A percentile compares a stretch with the other conserved stretches of the same genome.
Conservation (phyloP, 345 rosid genomes). For the Reutealis trisperma region DNA sequence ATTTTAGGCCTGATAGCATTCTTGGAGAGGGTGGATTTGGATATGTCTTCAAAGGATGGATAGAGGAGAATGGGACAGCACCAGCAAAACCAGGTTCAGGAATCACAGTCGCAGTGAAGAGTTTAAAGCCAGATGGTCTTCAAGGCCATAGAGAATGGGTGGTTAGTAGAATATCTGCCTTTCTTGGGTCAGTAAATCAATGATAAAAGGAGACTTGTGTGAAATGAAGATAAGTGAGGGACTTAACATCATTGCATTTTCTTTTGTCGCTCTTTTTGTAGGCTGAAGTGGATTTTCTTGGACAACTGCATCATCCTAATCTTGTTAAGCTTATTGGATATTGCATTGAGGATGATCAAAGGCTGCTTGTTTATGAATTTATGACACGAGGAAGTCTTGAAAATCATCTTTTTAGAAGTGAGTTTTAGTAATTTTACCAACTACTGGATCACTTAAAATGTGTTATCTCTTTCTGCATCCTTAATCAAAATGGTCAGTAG, state of each 20-base stretch:
- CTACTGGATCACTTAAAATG: background rate
- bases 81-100: conserved; percentile 40
- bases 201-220: conserved; percentile 18
- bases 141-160: conserved; percentile 44
- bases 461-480: background rate
- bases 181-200: conserved; percentile 49
- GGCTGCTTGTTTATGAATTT: conserved; percentile 36
- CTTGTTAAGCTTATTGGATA: conserved; percentile 40
- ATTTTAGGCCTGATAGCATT: conserved; percentile 39
- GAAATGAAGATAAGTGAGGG: conserved; percentile 18
- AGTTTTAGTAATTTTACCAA: conserved; percentile 4
- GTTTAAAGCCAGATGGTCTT: conserved; percentile 39
- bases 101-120: conserved; percentile 37
- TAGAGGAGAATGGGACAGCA: conserved; percentile 38
- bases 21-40: conserved; percentile 44
- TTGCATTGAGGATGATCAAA: conserved; percentile 37
- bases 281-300: conserved; percentile 42
- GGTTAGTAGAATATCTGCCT: conserved; percentile 45
- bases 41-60: conserved; percentile 39
- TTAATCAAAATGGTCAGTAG: background rate
- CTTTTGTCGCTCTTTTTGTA: conserved; percentile 26
- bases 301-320: conserved; percentile 36
- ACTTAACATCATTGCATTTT: conserved; percentile 16
- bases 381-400: conserved; percentile 41
- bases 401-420: conserved; percentile 41